phyloP scores from a whole-genome alignment of 2,329 filamentous ascomycete species.

The Sporothrix protearum region DNA sequence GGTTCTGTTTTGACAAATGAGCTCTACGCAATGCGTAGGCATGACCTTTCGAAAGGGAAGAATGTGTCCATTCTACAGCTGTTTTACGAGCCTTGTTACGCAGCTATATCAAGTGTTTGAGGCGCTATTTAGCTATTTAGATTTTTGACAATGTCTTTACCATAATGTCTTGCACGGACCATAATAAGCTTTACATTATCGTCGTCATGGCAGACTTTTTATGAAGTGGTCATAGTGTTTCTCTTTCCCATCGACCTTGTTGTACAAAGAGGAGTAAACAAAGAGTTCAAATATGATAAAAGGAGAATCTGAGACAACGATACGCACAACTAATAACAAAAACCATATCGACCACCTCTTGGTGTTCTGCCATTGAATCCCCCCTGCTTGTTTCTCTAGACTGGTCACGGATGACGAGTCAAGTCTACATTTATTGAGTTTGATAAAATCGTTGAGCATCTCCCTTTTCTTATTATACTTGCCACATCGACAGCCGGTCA shows the following conservation, averaged over 20 bases:
- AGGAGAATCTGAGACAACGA: neutral
- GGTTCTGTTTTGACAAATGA: no score
- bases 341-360: neutral
- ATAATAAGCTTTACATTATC: neutral
- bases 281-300: neutral
- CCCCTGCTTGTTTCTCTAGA: neutral
- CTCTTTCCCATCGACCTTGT: neutral
- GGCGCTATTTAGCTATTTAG: no score
- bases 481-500: neutral
- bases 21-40: no score
- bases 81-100: no score
- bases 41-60: no score
- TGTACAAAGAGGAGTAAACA: neutral
- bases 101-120: no score
- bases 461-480: no score
- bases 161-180: neutral
- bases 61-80: no score
- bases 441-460: neutral
- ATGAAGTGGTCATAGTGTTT: neutral
- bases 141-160: no score
- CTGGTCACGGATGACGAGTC: neutral
- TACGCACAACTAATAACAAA: neutral
- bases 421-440: neutral
- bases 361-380: neutral
- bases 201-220: neutral